These are phyloP conservation scores for Castanopsis chinensis DNA, from an alignment of 306 rosid species.

Conservation along the genomic window DNA sequence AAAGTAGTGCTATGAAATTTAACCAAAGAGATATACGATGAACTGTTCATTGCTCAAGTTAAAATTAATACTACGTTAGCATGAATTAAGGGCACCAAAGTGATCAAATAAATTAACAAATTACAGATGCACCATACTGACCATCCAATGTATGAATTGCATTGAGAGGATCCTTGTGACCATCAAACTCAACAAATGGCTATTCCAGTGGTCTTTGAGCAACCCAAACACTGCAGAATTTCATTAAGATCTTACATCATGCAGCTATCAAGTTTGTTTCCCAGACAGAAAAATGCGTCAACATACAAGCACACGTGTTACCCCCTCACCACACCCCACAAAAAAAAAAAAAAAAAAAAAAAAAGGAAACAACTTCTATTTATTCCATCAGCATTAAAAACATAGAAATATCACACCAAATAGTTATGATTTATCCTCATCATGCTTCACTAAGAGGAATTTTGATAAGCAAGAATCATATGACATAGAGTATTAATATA, in stretches of 20 bases:
- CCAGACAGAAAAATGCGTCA: neutral
- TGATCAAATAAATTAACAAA: neutral
- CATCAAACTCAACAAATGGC: slow-evolving; percentile 92
- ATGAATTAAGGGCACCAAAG: no score
- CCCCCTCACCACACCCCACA: neutral
- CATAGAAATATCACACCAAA: neutral
- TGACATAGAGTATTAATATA: neutral
- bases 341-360: neutral
- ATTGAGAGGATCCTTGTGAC: slow-evolving; percentile 89
- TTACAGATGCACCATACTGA: slow-evolving; percentile 26
- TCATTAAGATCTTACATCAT: neutral
- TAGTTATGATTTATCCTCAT: neutral
- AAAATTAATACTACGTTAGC: no score
- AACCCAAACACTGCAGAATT: slow-evolving; percentile 81
- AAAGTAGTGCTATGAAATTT: no score
- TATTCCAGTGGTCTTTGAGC: slow-evolving; percentile 96
- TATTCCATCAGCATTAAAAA: neutral
- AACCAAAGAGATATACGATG: no score
- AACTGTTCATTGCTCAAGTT: no score
- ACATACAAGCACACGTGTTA: neutral
- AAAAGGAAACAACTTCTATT: neutral
- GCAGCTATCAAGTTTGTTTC: neutral
- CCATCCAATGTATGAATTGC: slow-evolving; percentile 89
- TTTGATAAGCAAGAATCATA: neutral
- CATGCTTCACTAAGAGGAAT: neutral